These are phyloP conservation scores for Penicillium daleae DNA, from an alignment of 495 filamentous ascomycete species.

Conservation along the genomic window DNA sequence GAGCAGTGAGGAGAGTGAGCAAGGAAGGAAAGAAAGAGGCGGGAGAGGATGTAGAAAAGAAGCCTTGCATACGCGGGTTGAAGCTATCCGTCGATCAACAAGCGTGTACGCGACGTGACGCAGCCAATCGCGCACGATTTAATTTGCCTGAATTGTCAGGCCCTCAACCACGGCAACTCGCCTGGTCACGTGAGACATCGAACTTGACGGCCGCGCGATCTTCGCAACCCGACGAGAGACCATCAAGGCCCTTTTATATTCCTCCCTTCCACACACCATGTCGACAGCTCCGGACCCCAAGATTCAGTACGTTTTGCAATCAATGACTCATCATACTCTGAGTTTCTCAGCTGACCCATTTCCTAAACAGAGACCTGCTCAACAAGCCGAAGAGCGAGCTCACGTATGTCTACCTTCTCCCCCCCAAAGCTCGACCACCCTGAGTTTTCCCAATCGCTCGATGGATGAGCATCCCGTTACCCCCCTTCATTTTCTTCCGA, in stretches of 20 bases:
- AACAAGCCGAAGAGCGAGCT: conserved; percentile 79
- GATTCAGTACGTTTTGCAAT: conserved; percentile 65
- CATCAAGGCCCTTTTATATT: conserved; percentile 35
- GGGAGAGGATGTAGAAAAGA: conserved; percentile 32
- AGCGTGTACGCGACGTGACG: conserved; percentile 56
- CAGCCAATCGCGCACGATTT: conserved; percentile 10
- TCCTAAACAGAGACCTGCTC: conserved; percentile 67
- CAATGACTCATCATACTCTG: conserved; percentile 21
- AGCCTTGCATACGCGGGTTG: conserved; percentile 50
- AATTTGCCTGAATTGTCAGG: conserved; percentile 4
- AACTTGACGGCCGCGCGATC: conserved; percentile 16
- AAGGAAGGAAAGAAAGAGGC: conserved; percentile 24
- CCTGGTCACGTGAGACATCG: conserved; percentile 19
- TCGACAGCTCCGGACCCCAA: conserved; percentile 63
- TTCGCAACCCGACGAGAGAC: conserved; percentile 6
- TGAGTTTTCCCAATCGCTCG: conserved; percentile 12
- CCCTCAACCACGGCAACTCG: conserved; percentile 1
- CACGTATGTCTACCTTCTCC: conserved; percentile 59
- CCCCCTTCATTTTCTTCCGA: conserved; percentile 8
- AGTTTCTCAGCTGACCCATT: conserved; percentile 18
- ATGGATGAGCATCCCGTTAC: conserved; percentile 3
- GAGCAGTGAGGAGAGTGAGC: conserved; percentile 6
- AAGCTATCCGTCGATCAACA: conserved; percentile 42
- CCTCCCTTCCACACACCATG: conserved; percentile 53
- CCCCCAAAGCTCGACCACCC: conserved; percentile 2